phyloP scores from a whole-genome alignment of 2,329 filamentous ascomycete genomes.

The Aureobasidium sp. region DNA sequence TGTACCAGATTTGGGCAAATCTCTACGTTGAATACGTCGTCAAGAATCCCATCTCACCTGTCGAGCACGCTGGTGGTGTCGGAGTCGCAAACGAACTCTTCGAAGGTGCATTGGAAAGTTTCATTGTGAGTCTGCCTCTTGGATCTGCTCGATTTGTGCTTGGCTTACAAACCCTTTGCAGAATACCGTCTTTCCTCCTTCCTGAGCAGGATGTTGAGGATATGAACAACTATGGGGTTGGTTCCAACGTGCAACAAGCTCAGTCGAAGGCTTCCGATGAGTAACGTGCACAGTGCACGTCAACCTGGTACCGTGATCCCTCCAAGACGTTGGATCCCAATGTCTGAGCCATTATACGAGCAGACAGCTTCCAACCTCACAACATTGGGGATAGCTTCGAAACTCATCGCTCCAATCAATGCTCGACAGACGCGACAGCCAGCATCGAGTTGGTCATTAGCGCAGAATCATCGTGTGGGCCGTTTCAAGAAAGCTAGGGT shows the following conservation, averaged over 20 bases:
- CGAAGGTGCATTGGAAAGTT: constrained; percentile 64
- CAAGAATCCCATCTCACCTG: constrained; percentile 56
- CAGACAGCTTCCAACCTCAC: too few relatives aligned
- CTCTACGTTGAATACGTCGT: constrained; percentile 89
- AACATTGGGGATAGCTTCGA: fast-evolving
- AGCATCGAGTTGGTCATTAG: not conserved
- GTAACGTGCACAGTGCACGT: not conserved
- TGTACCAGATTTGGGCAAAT: constrained; percentile 98
- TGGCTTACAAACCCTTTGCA: not conserved
- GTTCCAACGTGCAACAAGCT: not conserved
- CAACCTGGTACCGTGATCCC: not conserved
- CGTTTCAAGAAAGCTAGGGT: not conserved
- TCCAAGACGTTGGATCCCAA: not conserved
- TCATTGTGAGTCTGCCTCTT: constrained; percentile 48
- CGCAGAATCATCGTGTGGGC: not conserved
- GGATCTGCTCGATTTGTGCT: too few relatives aligned
- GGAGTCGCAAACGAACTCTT: constrained; percentile 61
- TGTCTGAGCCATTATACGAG: not conserved
- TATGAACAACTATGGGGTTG: not conserved
- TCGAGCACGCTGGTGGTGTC: constrained; percentile 54
- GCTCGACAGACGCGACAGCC: not conserved
- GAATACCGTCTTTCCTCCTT: constrained; percentile 15
- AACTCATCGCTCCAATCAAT: not conserved
- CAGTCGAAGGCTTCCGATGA: not conserved
- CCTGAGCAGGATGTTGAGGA: not conserved